phyloP scores from a whole-genome alignment of 306 rosid species.

The Luffa aegyptiaca region DNA sequence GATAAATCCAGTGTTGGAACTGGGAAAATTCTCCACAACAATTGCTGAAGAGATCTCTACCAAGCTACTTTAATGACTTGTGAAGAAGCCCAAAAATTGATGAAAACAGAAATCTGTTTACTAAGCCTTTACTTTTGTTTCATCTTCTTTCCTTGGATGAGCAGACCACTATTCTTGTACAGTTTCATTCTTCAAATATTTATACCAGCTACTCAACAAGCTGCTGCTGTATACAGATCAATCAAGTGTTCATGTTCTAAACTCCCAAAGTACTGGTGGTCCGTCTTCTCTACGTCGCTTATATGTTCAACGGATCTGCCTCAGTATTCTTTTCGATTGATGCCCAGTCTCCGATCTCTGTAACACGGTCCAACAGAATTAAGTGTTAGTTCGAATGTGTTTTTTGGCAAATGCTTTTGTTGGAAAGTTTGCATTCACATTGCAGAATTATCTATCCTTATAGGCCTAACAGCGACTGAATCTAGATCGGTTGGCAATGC shows the following conservation, averaged over 20 bases:
- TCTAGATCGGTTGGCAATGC: neutral
- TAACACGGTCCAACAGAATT: slow-evolving; percentile 11
- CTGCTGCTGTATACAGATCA: slow-evolving; percentile 17
- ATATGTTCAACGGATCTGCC: slow-evolving; percentile 71
- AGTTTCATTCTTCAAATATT: slow-evolving; percentile 8
- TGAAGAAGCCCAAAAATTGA: slow-evolving; percentile 5
- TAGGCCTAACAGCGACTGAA: neutral
- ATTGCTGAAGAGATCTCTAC: slow-evolving; percentile 3
- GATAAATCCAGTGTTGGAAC: neutral
- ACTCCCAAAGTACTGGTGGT: slow-evolving; percentile 16
- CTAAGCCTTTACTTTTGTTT: neutral
- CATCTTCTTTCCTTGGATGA: slow-evolving; percentile 1
- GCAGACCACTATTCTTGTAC: slow-evolving; percentile 16
- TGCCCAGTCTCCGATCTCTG: slow-evolving; percentile 69
- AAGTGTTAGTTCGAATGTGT: neutral
- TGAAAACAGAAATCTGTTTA: neutral
- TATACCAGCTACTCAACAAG: slow-evolving; percentile 10
- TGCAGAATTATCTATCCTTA: neutral
- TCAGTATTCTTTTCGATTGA: slow-evolving; percentile 56
- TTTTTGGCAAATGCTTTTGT: neutral
- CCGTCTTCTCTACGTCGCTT: slow-evolving; percentile 17
- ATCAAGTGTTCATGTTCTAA: slow-evolving; percentile 14
- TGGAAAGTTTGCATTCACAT: neutral
- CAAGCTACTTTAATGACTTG: slow-evolving; percentile 9
- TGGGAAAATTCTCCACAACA: slow-evolving; percentile 2